Conservation (phyloP, 2,329 filamentous ascomycete genomes). For the Sarocladium oryzae region DNA sequence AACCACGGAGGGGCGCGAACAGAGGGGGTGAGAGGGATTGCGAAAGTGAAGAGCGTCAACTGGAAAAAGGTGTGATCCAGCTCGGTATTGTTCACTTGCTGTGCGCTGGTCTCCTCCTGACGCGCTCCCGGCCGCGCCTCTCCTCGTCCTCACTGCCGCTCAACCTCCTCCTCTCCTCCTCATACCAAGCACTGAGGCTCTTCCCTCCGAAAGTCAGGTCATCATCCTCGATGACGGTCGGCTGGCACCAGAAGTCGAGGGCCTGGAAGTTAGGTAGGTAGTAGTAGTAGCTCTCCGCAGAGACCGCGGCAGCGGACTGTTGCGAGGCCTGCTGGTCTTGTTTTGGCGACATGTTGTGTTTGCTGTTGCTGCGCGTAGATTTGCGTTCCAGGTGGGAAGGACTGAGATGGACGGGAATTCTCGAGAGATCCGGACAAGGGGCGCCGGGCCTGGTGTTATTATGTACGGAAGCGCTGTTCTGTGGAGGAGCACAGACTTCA, state of each 20-base stretch:
- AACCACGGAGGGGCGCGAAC: too few species aligned
- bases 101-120: slow-evolving; percentile 23
- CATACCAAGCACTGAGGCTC: slow-evolving; percentile 52
- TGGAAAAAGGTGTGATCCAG: too few species aligned
- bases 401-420: not conserved
- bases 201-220: slow-evolving; percentile 56
- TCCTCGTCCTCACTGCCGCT: slow-evolving; percentile 33
- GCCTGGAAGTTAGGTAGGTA: slow-evolving; percentile 14
- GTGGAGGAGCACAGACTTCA: not conserved
- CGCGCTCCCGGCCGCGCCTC: slow-evolving; percentile 31
- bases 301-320: not conserved
- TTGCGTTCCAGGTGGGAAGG: not conserved
- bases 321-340: not conserved
- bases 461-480: too few species aligned
- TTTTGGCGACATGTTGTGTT: slow-evolving; percentile 3
- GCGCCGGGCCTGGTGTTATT: too few species aligned
- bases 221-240: slow-evolving; percentile 54
- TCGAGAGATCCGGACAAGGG: too few species aligned
- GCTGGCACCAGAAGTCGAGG: slow-evolving; percentile 40
- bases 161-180: slow-evolving; percentile 46
- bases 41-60: too few species aligned
- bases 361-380: not conserved
- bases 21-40: not conserved
- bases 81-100: slow-evolving; percentile 24
- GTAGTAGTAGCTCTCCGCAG: slow-evolving; percentile 3